Base-by-base conservation (phyloP, 2,329 filamentous ascomycete species). In the Fusarium sulawesiense region DNA sequence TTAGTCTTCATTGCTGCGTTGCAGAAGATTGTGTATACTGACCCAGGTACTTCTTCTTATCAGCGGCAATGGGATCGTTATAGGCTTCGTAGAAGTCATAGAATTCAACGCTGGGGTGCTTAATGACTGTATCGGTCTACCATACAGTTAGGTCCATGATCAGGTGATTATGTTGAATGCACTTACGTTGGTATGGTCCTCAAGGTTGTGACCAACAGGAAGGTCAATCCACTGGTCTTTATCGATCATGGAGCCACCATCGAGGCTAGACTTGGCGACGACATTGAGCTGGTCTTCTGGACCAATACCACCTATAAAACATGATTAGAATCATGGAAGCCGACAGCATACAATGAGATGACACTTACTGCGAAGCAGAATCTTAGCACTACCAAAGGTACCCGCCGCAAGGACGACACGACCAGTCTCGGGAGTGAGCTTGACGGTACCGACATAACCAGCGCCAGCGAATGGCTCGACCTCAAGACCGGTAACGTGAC, bases 121-220 rank as follows among this genome's bases (percentile, higher is more conserved):
- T 51, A 3, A 61, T 60, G 7, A 61, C 59, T 4, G 45, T 44
- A 20, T 61, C 59, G 37, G 59, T 61, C 59, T 61, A 3, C 4
- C 7, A 27, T 16, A n/a, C 1, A 30, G 23, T 61, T 45, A 61
- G 59, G 3, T 8, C 1, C 3, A n/a, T 29, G 11, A 11, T 29
- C 11, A 29, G 27, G 27, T 29, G 2, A 29, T 29, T 29, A 29
- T 29, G 27, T 29, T 29, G 27, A 29, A 29, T 50, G n/a, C 3
- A 21, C 59, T 45, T 60, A 60, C 59, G 7, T 61, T 61, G 10
- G 59, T 61, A n/a, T 61, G 59, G 6, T 61, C 59, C 13, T 61
- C 59, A 2, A 61, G 59, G 25, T 61, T 61, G 37, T 61, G 37
- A 5, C 59, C 59, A 16, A 61, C 59, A n/a, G 59, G 59, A 10